Percentiles rank a stretch among this genome's conserved stretches.
Evolutionary conservation across 176 grass and related monocot species (phyloP).

Genomic region (Hordeum vulgare): MorexV3_pseudomolecules_assembly NC_058520.1:594781942-594782441

Average conservation of each 20-base stretch:
- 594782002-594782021: constrained; percentile 99
- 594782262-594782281: constrained; percentile 98
- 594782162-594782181: neutral
- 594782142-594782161: constrained; percentile 18
- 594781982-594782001: constrained; percentile 4
- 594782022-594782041: constrained; percentile 98
- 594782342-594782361: constrained; percentile 22
- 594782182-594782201: neutral
- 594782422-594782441: neutral
- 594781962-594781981: constrained; percentile 2
- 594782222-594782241: constrained; percentile 44
- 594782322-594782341: constrained; percentile 89
- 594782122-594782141: constrained; percentile 18
- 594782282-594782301: constrained; percentile 99
- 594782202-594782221: neutral
- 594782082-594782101: constrained; percentile 99
- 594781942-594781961: constrained; percentile 5
- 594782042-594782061: constrained; percentile 95
- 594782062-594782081: constrained; percentile 92
- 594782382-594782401: neutral
- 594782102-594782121: constrained; percentile 29
- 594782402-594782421: neutral
- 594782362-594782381: neutral
- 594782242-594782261: constrained; percentile 99
- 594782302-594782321: constrained; percentile 95